Conservation (phyloP, 176 grass and related monocot species). For the Thalia dealbata region DNA sequence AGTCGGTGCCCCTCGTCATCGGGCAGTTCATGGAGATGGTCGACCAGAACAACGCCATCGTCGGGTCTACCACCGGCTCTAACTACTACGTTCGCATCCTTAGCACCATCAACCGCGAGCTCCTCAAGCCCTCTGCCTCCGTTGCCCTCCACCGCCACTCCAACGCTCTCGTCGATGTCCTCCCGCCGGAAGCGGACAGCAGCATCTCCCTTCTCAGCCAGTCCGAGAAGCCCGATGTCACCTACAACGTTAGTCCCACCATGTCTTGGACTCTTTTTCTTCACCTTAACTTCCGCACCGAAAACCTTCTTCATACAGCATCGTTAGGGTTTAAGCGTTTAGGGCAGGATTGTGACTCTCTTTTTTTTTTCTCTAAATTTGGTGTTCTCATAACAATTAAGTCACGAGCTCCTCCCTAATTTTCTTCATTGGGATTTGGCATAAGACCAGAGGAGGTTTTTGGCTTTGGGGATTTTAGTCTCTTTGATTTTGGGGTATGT, state of each 20-base stretch:
- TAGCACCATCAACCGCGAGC: constrained; percentile 4
- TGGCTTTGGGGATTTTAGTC: neutral
- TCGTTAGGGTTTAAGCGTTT: neutral
- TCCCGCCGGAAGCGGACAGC: neutral
- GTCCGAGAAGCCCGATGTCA: constrained; percentile 2
- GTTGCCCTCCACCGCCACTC: neutral
- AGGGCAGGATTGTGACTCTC: no score
- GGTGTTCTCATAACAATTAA: neutral
- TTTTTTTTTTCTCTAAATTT: neutral
- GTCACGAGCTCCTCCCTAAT: neutral
- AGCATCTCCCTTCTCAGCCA: constrained; percentile 11
- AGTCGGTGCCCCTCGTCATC: constrained; percentile 5
- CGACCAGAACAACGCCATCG: constrained; percentile 10
- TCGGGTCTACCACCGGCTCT: neutral
- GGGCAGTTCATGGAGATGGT: constrained; percentile 9
- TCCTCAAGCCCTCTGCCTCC: neutral
- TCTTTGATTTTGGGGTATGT: neutral
- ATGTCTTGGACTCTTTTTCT: neutral
- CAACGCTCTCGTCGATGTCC: constrained; percentile 9
- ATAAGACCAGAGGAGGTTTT: neutral
- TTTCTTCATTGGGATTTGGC: neutral
- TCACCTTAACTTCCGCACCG: neutral
- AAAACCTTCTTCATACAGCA: neutral
- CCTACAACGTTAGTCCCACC: constrained; percentile 1
- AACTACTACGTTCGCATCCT: constrained; percentile 9